A percentile compares a stretch with the other conserved stretches of the same genome.
Evolutionary conservation across 305 asterid genomes (phyloP).

Genomic region (Salvia sclarea): DNA sequence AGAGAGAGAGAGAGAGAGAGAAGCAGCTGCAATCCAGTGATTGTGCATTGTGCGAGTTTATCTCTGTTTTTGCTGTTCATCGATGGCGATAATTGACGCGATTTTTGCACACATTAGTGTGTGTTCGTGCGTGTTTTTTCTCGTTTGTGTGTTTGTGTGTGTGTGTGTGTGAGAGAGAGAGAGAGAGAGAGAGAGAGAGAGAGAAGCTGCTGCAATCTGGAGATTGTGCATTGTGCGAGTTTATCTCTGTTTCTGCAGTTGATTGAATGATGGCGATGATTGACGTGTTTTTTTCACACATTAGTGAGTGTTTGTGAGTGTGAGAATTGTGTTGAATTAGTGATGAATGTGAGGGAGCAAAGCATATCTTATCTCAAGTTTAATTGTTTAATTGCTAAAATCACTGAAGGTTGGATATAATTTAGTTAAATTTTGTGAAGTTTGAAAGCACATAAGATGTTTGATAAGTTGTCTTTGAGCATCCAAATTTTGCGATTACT

Average conservation of each 20-base stretch:
- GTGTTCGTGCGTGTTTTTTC: background rate
- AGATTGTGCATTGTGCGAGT: too few species aligned
- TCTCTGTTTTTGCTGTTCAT: too few species aligned
- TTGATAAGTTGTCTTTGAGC: slow-evolving; percentile 19
- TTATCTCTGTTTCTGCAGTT: too few species aligned
- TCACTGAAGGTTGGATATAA: background rate
- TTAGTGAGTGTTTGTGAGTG: background rate
- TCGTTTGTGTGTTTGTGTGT: background rate
- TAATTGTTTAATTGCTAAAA: background rate
- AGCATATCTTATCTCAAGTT: background rate
- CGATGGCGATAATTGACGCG: too few species aligned
- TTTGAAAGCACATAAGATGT: slow-evolving; percentile 13
- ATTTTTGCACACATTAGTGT: background rate
- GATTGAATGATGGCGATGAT: too few species aligned
- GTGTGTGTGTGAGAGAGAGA: background rate
- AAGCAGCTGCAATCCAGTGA: too few species aligned
- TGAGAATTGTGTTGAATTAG: background rate
- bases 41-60: too few species aligned
- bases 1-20: background rate
- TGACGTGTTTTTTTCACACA: background rate
- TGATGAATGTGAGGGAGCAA: background rate
- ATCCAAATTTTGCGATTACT: background rate
- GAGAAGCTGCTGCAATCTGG: too few species aligned
- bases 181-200: background rate
- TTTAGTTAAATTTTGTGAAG: background rate